Evolutionary conservation across 164 flowering plant genomes (phyloP).

Genomic region (Piper betle): DNA sequence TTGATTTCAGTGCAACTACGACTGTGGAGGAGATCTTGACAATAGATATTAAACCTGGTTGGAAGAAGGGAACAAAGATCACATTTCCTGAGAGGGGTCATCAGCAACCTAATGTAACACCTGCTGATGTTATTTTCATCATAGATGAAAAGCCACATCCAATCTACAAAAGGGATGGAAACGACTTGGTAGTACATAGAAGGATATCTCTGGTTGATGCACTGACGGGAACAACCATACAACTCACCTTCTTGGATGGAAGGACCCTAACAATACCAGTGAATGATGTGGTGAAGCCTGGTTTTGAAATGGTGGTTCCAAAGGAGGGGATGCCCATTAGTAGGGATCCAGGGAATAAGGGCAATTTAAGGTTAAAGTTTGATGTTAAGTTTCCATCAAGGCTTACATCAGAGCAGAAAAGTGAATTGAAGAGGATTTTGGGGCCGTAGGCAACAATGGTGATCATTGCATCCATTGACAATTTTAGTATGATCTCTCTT

Average conservation of each 20-base stretch:
- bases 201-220: constrained; percentile 70
- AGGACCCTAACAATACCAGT: constrained; percentile 44
- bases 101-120: constrained; percentile 50
- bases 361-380: constrained; percentile 59
- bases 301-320: constrained; percentile 48
- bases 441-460: constrained; percentile 5
- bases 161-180: constrained; percentile 68
- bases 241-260: constrained; percentile 59
- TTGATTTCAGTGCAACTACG: constrained; percentile 31
- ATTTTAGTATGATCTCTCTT: neutral
- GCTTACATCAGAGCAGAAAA: constrained; percentile 64
- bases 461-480: neutral
- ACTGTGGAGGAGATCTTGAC: constrained; percentile 69
- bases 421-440: constrained; percentile 51
- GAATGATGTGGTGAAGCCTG: constrained; percentile 63
- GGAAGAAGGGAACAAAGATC: constrained; percentile 96
- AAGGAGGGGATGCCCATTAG: constrained; percentile 95
- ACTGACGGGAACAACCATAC: constrained; percentile 70
- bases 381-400: constrained; percentile 72
- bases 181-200: constrained; percentile 52
- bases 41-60: constrained; percentile 85
- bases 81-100: constrained; percentile 90
- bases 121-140: constrained; percentile 75
- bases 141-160: constrained; percentile 85
- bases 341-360: constrained; percentile 69